These are phyloP conservation scores for Handroanthus guayacan DNA, from an alignment of 257 asterid species.

Conservation along the genomic window DNA sequence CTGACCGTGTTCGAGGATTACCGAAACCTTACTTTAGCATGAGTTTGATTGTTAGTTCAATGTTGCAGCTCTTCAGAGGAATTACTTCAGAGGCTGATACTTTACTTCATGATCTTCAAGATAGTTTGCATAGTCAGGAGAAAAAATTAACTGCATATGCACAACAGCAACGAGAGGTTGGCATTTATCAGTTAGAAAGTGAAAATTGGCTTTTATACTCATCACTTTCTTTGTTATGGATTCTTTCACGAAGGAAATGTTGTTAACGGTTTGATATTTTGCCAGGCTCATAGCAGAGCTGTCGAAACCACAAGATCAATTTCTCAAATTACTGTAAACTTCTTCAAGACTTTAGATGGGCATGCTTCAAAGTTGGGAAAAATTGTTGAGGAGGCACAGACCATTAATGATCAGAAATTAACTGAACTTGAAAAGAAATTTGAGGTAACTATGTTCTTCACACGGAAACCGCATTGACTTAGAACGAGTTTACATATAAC, in stretches of 20 bases:
- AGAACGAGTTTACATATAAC: constrained; percentile 3
- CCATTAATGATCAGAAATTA: constrained; percentile 67
- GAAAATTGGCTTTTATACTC: constrained; percentile 21
- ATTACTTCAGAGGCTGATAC: constrained; percentile 86
- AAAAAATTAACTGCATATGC: constrained; percentile 70
- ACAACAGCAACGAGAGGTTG: constrained; percentile 80
- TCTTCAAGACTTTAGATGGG: constrained; percentile 72
- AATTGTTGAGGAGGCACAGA: constrained; percentile 85
- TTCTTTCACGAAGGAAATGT: constrained; percentile 21
- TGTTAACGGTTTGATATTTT: constrained; percentile 27
- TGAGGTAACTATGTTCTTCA: constrained; percentile 65
- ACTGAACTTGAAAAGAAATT: constrained; percentile 88
- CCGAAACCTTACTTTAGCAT: constrained; percentile 15
- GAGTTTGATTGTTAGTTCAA: constrained; percentile 38
- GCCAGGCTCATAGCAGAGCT: constrained; percentile 91
- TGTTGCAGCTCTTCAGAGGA: constrained; percentile 75
- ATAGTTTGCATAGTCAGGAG: constrained; percentile 80
- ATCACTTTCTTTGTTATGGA: constrained; percentile 12
- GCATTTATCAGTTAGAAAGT: constrained; percentile 7
- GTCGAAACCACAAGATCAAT: constrained; percentile 80
- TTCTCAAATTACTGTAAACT: constrained; percentile 66
- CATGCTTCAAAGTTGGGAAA: constrained; percentile 82
- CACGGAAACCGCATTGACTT: constrained; percentile 8
- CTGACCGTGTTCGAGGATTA: constrained; percentile 33
- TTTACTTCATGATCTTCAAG: constrained; percentile 86